Evolutionary conservation across 352 stramenopile genomes (phyloP), one percentile per base, ranked within the genome.

Genomic region (Pythium periplocum): DNA sequence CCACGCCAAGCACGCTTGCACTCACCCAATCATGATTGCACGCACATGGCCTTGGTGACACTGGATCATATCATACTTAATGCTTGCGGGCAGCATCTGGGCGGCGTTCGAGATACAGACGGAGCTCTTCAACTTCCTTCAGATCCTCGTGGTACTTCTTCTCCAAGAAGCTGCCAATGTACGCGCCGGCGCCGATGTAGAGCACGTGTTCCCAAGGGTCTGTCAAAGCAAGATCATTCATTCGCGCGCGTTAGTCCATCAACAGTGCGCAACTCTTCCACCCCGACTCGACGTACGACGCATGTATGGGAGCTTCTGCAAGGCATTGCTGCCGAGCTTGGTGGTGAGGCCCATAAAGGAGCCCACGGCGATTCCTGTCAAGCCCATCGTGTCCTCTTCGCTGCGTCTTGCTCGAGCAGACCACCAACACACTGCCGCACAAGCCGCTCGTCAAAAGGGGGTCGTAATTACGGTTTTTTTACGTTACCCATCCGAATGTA

Each of bases 261-360:
- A 26, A 26, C 17, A 26, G 17, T 0, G 17, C 17, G 17, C 17
- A 26, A 26, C 17, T 26, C 17, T 26, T 26, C 17, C 17, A 26
- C 17, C 17, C 17, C 17, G 17, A 26, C 17, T 32, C 7, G 7
- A 87, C 82, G 61, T 86, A 92, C 82, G 79, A 33, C 82, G 75
- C 79, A 89, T 91, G 57, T 85, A 82, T 42, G 83, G 80, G 42
- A 91, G 72, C 62, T 93, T 93, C 69, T 87, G 78, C 55, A 93
- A 71, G 47, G 75, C 69, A 61, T 93, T 93, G 66, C 76, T 88
- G 59, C 80, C 78, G 45, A 93, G 51, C 66, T 93, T 93, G 58
- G 83, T 93, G 59, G 80, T 82, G 56, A 93, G 66, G 49, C 83
- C 83, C 52, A 93, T 62, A 52, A 87, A n/a, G 43, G 80, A 76